Conservation (phyloP, 2,329 filamentous ascomycete species). For the Phialophora expanda region DNA sequence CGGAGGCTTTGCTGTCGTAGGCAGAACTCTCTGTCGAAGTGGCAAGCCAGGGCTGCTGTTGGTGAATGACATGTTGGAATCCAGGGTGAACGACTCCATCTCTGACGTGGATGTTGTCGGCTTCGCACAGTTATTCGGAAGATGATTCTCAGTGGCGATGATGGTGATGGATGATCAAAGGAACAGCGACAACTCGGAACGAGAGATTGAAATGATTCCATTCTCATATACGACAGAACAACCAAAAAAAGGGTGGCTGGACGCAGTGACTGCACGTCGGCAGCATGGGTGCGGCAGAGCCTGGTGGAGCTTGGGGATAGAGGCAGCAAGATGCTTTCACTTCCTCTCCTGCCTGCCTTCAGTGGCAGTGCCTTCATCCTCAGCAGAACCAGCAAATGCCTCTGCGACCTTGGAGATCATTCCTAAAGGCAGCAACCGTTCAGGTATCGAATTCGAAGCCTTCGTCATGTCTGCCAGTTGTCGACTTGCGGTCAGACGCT, state of each 20-base stretch:
- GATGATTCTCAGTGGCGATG: not conserved
- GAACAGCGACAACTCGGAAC: not conserved
- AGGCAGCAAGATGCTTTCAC: slow-evolving; percentile 2
- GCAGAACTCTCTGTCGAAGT: slow-evolving; percentile 25
- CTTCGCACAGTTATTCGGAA: slow-evolving; percentile 10
- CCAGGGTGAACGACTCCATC: not conserved
- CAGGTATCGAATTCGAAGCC: not conserved
- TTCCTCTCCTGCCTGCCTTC: not conserved
- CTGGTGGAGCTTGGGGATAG: not conserved
- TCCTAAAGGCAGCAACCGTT: not conserved
- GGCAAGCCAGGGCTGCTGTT: slow-evolving; percentile 18
- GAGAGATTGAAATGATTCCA: slow-evolving; percentile 2
- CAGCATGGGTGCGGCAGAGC: slow-evolving; percentile 13
- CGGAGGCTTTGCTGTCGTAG: slow-evolving; percentile 4
- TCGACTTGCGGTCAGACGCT: not conserved
- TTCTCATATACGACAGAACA: not conserved
- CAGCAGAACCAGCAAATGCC: not conserved
- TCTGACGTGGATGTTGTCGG: not conserved
- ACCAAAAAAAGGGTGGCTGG: slow-evolving; percentile 4
- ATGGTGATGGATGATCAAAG: not conserved
- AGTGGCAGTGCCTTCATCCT: not conserved
- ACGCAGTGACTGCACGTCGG: not conserved
- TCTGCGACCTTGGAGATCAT: not conserved
- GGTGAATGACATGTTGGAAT: slow-evolving; percentile 15
- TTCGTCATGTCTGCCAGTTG: not conserved